Evolutionary conservation across 257 asterid genomes (phyloP).

Genomic region (Knoxia roxburghii): DNA sequence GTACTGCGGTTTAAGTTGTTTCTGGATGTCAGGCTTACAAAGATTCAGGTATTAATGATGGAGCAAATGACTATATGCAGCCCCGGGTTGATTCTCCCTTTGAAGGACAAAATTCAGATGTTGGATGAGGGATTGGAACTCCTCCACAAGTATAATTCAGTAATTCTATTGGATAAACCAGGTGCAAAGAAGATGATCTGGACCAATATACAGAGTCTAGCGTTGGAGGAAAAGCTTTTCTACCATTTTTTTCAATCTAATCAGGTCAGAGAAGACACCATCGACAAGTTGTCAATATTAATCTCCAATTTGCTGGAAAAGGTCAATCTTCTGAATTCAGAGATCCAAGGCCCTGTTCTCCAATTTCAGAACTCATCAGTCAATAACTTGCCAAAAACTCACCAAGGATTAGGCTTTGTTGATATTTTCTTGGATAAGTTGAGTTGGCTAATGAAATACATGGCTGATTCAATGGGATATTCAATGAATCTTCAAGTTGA

Average conservation of each 20-base stretch:
- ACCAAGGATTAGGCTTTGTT: background rate
- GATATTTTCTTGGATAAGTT: background rate
- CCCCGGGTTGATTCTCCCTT: background rate
- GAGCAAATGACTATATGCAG: background rate
- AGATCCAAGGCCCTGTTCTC: background rate
- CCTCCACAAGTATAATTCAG: background rate
- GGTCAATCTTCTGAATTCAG: background rate
- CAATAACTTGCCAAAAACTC: background rate
- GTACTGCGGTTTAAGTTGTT: background rate
- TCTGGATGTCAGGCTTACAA: background rate
- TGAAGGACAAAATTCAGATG: background rate
- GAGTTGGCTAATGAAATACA: background rate
- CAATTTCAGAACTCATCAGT: background rate
- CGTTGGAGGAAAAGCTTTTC: background rate
- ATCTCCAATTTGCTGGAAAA: background rate
- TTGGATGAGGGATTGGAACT: background rate
- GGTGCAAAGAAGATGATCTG: background rate
- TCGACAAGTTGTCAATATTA: background rate
- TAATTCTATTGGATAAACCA: background rate
- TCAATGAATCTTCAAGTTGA: background rate
- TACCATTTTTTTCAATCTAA: background rate
- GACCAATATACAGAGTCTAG: background rate
- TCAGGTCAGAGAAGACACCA: background rate
- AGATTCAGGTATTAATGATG: background rate
- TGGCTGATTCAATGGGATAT: background rate